A percentile compares a stretch with the other conserved stretches of the same genome.
These are phyloP conservation scores for Strobilomyces echinocephalus DNA, from an alignment of 768 basidiomycete genomes.

Conservation along the genomic window DNA sequence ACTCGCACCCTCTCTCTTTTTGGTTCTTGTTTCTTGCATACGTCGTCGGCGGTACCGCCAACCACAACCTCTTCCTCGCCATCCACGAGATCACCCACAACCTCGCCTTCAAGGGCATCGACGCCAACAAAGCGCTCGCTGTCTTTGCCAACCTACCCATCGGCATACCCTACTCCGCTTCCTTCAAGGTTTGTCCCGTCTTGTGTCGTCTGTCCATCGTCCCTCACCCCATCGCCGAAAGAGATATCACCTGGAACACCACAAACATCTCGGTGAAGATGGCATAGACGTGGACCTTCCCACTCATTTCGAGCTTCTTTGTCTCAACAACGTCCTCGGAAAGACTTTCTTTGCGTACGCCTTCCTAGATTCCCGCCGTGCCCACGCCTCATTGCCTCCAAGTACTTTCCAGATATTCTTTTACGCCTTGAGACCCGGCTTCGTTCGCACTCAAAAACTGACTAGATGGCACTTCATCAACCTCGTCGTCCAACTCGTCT, in stretches of 20 bases:
- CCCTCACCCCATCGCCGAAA: conserved; percentile 25
- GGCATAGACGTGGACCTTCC: conserved; percentile 96
- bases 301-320: conserved; percentile 74
- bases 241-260: conserved; percentile 95
- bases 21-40: conserved; percentile 78
- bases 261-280: conserved; percentile 93
- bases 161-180: conserved; percentile 89
- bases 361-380: neutral
- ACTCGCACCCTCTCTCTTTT: conserved; percentile 63
- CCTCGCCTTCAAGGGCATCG: conserved; percentile 81
- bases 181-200: conserved; percentile 71
- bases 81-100: conserved; percentile 99
- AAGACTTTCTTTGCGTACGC: conserved; percentile 96
- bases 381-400: conserved; percentile 8
- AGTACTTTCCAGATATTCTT: conserved; percentile 98
- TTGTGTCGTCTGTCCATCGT: neutral
- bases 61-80: conserved; percentile 96
- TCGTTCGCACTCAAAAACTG: conserved; percentile 77
- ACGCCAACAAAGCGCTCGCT: conserved; percentile 81
- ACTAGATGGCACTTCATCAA: conserved; percentile 87
- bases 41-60: conserved; percentile 86
- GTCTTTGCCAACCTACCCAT: conserved; percentile 92
- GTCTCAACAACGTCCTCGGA: conserved; percentile 91
- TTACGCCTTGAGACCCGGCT: conserved; percentile 93
- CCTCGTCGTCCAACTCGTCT: conserved; percentile 58